Conservation (phyloP, 345 rosid genomes). For the Draba incana region DNA sequence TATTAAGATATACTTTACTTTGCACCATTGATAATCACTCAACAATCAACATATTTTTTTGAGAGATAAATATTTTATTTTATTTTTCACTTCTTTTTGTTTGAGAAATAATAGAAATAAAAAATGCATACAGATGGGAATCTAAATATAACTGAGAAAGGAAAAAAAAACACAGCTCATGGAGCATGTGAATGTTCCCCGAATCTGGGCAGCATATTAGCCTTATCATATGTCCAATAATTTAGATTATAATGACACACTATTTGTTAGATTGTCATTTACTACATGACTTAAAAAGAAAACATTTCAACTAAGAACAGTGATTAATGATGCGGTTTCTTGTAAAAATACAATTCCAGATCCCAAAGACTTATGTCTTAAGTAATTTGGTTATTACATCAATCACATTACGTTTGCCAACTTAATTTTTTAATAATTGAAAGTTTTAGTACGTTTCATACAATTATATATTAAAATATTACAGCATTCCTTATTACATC, state of each 20-base stretch:
- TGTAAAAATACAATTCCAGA: slow-evolving; percentile 38
- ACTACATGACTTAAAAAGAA: slow-evolving; percentile 8
- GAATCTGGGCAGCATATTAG: slow-evolving; percentile 55
- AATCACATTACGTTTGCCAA: slow-evolving; percentile 43
- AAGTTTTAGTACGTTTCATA: slow-evolving; percentile 30
- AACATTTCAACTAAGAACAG: slow-evolving; percentile 30
- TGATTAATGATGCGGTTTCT: slow-evolving; percentile 47
- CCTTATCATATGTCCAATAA: slow-evolving; percentile 36
- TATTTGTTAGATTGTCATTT: not conserved
- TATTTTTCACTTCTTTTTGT: not conserved
- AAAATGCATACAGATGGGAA: slow-evolving; percentile 18
- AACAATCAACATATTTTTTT: slow-evolving; percentile 9
- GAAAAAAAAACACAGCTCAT: slow-evolving; percentile 39
- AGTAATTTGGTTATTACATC: slow-evolving; percentile 46
- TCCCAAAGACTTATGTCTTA: slow-evolving; percentile 46
- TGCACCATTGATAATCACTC: slow-evolving; percentile 2
- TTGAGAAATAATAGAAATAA: not conserved
- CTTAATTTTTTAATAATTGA: slow-evolving; percentile 13
- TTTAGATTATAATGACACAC: slow-evolving; percentile 31
- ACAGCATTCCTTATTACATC: slow-evolving; percentile 10
- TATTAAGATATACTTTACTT: not conserved
- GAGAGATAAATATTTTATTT: not conserved
- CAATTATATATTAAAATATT: not conserved
- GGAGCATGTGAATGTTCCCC: slow-evolving; percentile 59
- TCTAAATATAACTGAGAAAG: slow-evolving; percentile 9